phyloP scores from a whole-genome alignment of 2,329 filamentous ascomycete genomes.

The Diaporthe vexans region DNA sequence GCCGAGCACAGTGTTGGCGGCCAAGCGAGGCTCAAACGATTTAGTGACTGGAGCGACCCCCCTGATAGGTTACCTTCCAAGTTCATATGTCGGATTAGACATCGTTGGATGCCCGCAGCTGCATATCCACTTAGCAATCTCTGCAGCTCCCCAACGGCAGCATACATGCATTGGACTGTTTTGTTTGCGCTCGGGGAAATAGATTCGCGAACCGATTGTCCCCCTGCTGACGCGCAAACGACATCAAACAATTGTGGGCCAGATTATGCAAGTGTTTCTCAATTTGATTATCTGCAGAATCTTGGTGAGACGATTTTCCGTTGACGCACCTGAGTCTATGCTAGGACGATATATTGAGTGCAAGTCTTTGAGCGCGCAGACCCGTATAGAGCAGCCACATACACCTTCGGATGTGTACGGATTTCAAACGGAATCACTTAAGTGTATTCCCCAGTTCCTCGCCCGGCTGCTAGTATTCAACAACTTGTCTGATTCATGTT shows the following conservation, averaged over 20 bases:
- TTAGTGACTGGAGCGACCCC: neutral
- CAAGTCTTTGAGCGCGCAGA: too few relatives aligned
- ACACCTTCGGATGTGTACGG: too few relatives aligned
- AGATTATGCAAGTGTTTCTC: neutral
- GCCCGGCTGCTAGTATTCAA: too few relatives aligned
- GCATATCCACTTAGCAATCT: neutral
- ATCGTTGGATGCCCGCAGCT: neutral
- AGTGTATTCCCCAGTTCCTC: too few relatives aligned
- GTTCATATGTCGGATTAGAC: neutral
- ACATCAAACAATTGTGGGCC: neutral
- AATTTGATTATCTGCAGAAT: too few relatives aligned
- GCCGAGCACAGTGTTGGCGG: neutral
- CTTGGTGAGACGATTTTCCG: too few relatives aligned
- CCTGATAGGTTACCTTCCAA: too few relatives aligned
- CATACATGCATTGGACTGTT: neutral
- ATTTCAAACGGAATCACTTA: too few relatives aligned
- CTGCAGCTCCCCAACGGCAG: neutral
- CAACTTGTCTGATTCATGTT: too few relatives aligned
- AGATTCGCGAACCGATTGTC: conserved; percentile 64
- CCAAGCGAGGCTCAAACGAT: neutral
- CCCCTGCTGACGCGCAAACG: neutral
- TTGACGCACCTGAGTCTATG: too few relatives aligned
- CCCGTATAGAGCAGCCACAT: too few relatives aligned
- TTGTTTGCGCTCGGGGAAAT: neutral
- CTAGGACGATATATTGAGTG: too few relatives aligned